Conservation (phyloP, 108 stramenopile genomes). For the Mayamaea pseudoterrestris region DNA sequence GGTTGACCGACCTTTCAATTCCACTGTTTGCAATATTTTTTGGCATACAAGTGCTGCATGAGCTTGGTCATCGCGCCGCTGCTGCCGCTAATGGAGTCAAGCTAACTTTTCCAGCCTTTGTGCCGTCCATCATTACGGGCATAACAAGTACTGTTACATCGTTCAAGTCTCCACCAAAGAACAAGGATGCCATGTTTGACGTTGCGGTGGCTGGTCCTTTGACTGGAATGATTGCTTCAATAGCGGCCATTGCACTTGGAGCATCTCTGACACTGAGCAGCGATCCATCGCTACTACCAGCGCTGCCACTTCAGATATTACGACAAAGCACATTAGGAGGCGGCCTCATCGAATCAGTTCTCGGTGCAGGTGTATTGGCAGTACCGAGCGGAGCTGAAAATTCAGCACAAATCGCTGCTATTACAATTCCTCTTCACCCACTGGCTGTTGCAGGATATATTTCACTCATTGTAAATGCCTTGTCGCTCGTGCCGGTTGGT, state of each 20-base stretch:
- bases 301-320: conserved; percentile 52
- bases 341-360: conserved; percentile 47
- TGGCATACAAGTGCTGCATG: conserved; percentile 49
- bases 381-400: conserved; percentile 57
- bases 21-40: conserved; percentile 62
- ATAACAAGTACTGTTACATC: conserved; percentile 57
- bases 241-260: conserved; percentile 38
- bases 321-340: conserved; percentile 71
- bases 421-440: conserved; percentile 66
- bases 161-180: conserved; percentile 54
- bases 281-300: conserved; percentile 53
- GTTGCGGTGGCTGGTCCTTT: conserved; percentile 65
- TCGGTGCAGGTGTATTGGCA: conserved; percentile 49
- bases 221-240: conserved; percentile 49
- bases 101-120: conserved; percentile 56
- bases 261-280: conserved; percentile 33
- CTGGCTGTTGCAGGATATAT: conserved; percentile 69
- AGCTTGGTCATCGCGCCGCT: conserved; percentile 41
- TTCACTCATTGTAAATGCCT: conserved; percentile 61
- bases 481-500: conserved; percentile 56
- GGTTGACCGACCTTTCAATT: conserved; percentile 58
- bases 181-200: conserved; percentile 63
- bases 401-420: conserved; percentile 34
- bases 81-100: conserved; percentile 40
- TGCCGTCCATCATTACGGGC: conserved; percentile 70